A percentile compares a stretch with the other conserved stretches of the same genome.
Evolutionary conservation across 2,329 filamentous ascomycete species (phyloP).

Genomic region (Colletotrichum tofieldiae): DNA sequence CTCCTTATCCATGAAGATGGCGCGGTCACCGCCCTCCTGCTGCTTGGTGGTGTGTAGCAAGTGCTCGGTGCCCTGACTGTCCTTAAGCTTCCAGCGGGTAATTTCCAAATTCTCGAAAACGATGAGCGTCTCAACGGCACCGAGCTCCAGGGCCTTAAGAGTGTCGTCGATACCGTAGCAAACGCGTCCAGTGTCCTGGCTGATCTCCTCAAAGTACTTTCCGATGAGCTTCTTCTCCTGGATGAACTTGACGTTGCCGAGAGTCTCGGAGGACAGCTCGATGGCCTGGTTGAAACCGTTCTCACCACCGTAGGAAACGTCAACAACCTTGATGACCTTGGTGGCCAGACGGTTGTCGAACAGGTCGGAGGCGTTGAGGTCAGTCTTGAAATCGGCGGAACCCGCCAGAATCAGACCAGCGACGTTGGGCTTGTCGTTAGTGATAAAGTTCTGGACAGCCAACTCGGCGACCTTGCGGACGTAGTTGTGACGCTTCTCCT

Average conservation of each 20-base stretch:
- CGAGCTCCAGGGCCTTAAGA: conserved; percentile 94
- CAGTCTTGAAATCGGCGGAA: conserved; percentile 99
- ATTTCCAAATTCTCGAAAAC: conserved; percentile 98
- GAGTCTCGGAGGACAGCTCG: conserved; percentile 92
- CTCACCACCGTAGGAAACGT: conserved; percentile 98
- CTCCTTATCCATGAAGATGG: conserved; percentile 94
- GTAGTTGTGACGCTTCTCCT: conserved; percentile 99
- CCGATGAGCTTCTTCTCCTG: conserved; percentile 99
- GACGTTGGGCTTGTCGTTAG: conserved; percentile 98
- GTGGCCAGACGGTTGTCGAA: conserved; percentile 92
- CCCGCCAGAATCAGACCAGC: conserved; percentile 95
- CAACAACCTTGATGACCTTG: conserved; percentile 99
- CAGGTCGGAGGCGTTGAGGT: conserved; percentile 96
- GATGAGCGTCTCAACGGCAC: conserved; percentile 94
- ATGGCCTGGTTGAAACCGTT: conserved; percentile 99
- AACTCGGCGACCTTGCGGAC: conserved; percentile 98
- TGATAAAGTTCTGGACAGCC: conserved; percentile 99
- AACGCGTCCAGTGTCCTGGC: conserved; percentile 95
- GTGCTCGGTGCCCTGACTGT: conserved; percentile 79
- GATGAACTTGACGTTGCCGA: conserved; percentile 99
- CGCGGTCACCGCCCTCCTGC: conserved; percentile 82
- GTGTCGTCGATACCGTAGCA: conserved; percentile 99
- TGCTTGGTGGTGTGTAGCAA: conserved; percentile 91
- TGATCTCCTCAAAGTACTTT: conserved; percentile 99
- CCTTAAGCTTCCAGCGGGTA: conserved; percentile 91